Evolutionary conservation across 2,329 filamentous ascomycete species (phyloP).

Genomic region (Xylogone sp.): DNA sequence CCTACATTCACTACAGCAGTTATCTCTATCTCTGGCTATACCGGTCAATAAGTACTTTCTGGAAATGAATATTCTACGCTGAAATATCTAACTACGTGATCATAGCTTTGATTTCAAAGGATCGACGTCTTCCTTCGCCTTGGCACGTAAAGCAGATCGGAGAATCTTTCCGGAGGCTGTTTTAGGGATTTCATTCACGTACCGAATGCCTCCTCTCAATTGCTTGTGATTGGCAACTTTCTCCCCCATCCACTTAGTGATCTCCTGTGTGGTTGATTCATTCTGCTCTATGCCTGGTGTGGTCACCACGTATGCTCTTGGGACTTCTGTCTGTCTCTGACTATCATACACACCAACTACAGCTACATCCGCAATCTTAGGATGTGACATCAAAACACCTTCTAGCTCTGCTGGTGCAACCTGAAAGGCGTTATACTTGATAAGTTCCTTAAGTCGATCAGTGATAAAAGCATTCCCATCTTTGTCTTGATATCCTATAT

Average conservation of each 20-base stretch:
- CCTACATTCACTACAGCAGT: too few relatives aligned
- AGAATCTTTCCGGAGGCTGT: conserved; percentile 54
- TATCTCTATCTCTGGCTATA: too few relatives aligned
- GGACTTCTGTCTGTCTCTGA: conserved; percentile 62
- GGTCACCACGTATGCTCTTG: conserved; percentile 60
- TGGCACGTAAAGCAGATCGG: conserved; percentile 40
- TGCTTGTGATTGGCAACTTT: conserved; percentile 62
- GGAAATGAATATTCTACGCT: too few relatives aligned
- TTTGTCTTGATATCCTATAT: conserved; percentile 64
- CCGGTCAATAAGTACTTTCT: too few relatives aligned
- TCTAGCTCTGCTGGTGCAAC: conserved; percentile 64
- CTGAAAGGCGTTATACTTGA: conserved; percentile 61
- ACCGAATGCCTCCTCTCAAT: conserved; percentile 63
- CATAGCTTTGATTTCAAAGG: too few relatives aligned
- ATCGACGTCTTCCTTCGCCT: conserved; percentile 26
- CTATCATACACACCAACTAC: conserved; percentile 60
- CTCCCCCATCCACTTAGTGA: conserved; percentile 54
- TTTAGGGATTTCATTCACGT: conserved; percentile 66
- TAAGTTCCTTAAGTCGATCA: conserved; percentile 68
- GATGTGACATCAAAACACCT: conserved; percentile 39
- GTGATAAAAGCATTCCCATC: conserved; percentile 82
- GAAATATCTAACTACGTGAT: too few relatives aligned
- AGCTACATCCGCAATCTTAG: conserved; percentile 51
- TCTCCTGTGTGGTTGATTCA: conserved; percentile 34
- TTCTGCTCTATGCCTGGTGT: conserved; percentile 28